phyloP scores from a whole-genome alignment of 768 basidiomycete genomes.

The Suillus occidentalis region DNA sequence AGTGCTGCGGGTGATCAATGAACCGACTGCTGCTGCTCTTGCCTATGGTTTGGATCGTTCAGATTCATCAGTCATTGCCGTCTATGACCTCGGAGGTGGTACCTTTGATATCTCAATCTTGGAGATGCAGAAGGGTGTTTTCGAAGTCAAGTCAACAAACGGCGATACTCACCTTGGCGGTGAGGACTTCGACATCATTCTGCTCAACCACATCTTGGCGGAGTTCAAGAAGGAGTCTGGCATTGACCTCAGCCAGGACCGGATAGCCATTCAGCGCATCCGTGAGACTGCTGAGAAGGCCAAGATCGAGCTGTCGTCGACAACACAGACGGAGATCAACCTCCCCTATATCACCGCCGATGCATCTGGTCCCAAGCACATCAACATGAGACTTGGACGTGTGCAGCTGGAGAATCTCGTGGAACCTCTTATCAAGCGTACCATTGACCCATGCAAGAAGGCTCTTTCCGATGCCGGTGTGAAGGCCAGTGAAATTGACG shows the following conservation, averaged over 20 bases:
- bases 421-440: conserved; percentile 78
- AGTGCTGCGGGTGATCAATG: conserved; percentile 97
- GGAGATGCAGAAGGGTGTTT: conserved; percentile 99
- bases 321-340: conserved; percentile 95
- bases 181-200: conserved; percentile 94
- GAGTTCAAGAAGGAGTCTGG: conserved; percentile 96
- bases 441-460: conserved; percentile 96
- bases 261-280: conserved; percentile 98
- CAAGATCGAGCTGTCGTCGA: conserved; percentile 96
- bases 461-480: conserved; percentile 92
- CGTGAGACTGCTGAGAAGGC: conserved; percentile 99
- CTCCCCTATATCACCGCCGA: conserved; percentile 98
- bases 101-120: conserved; percentile 99
- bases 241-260: conserved; percentile 77
- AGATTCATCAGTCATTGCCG: conserved; percentile 87
- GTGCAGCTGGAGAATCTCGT: conserved; percentile 91
- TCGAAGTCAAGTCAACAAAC: conserved; percentile 99
- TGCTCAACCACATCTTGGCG: conserved; percentile 81
- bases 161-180: conserved; percentile 98
- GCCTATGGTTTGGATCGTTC: conserved; percentile 93
- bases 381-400: conserved; percentile 87
- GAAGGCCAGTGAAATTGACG: conserved; percentile 90
- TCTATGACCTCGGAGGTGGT: conserved; percentile 97
- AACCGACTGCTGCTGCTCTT: conserved; percentile 97
- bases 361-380: conserved; percentile 93